Conservation (phyloP, 768 basidiomycete genomes). For the Lactarius vividus region DNA sequence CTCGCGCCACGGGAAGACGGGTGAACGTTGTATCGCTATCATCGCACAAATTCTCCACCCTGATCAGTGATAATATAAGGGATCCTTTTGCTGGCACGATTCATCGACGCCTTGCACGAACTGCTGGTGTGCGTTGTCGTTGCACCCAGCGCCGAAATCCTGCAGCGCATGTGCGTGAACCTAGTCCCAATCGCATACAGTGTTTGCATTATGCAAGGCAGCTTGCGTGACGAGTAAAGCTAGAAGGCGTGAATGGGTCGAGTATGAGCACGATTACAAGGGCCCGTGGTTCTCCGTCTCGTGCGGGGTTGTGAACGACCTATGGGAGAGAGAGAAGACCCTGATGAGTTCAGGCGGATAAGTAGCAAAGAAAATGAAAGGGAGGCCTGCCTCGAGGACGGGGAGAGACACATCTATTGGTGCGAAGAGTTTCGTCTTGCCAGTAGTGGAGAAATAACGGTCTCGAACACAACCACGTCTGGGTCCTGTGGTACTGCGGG, state of each 20-base stretch:
- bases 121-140: neutral
- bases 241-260: conserved; percentile 83
- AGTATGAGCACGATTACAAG: conserved; percentile 50
- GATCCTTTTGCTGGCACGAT: too few relatives aligned
- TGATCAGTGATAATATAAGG: too few relatives aligned
- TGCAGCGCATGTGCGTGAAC: conserved; percentile 54
- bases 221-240: conserved; percentile 61
- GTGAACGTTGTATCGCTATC: too few relatives aligned
- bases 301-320: too few relatives aligned
- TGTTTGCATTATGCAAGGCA: conserved; percentile 56
- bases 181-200: conserved; percentile 61
- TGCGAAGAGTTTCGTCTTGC: conserved; percentile 75
- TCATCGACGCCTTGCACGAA: neutral
- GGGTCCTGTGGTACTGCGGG: conserved; percentile 36
- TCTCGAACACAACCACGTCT: conserved; percentile 49
- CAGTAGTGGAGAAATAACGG: conserved; percentile 36
- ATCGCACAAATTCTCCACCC: too few relatives aligned
- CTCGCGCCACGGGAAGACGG: too few relatives aligned
- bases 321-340: too few relatives aligned
- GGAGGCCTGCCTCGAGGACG: conserved; percentile 67
- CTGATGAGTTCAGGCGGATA: too few relatives aligned
- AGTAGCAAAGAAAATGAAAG: too few relatives aligned
- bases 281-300: conserved; percentile 5
- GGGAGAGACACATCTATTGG: conserved; percentile 69
- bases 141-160: conserved; percentile 20